Evolutionary conservation across 371 early-diverging fungal species (phyloP), one percentile per base, ranked within the genome.

Genomic region (Actinomortierella ambigua): DNA sequence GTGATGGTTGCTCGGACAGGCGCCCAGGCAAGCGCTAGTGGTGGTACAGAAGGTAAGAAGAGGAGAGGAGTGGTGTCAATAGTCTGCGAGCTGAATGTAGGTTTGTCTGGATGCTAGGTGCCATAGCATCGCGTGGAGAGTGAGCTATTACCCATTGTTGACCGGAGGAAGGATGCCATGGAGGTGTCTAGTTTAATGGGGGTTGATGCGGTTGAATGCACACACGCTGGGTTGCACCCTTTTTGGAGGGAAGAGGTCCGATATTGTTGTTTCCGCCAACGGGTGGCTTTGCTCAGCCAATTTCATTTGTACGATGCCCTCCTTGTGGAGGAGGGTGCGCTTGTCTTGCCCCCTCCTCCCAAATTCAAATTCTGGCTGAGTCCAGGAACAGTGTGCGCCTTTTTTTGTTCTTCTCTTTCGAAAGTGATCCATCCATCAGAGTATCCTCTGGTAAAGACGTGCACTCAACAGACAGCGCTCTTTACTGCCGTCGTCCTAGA

Each of bases 141-240:
- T n/a, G n/a, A n/a, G 34, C 23, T 26, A 53, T 41, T 69, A 73
- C 73, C 67, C 63, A 73, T 53, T 54, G 73, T 57, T 66, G 73
- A 73, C 59, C 73, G 58, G 50, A 73, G 58, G 57, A 73, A 73
- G 39, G 73, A 63, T 22, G 73, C 63, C 73, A 73, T 73, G 55
- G 53, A 29, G n/a, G 50, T 55, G 54, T 48, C 57, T 27, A 57
- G 18, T 20, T 46, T 42, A 20, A 34, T 27, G 9, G n/a, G 50
- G 46, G 9, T 26, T 50, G 51, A 14, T 18, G 24, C 18, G 22
- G 22, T 48, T 18, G 11, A 22, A 22, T 48, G 48, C 22, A 18
- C 22, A 24, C 18, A 24, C 48, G 20, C 2, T 8, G 22, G 13
- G 13, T 41, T 41, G 41, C 41, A 8, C 15, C 44, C 20, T 44